Evolutionary conservation across 495 filamentous ascomycete genomes (phyloP).

Genomic region (Penicillium atrosanguineum): DNA sequence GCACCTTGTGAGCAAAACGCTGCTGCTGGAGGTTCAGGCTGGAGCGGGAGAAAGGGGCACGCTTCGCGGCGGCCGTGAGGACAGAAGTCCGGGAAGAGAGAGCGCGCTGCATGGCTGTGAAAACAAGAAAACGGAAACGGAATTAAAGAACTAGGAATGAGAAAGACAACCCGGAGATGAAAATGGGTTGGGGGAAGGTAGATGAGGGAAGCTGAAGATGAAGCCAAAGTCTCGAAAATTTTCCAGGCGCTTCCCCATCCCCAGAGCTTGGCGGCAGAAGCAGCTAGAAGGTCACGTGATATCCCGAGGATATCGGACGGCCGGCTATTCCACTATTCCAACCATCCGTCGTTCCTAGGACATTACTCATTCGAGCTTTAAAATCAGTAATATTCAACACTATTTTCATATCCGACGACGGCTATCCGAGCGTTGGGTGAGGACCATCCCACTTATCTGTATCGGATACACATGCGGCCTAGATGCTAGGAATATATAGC

Average conservation of each 20-base stretch:
- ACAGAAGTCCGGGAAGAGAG: conserved; percentile 66
- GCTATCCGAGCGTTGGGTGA: too few species aligned
- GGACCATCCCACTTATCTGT: too few species aligned
- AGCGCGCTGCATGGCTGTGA: conserved; percentile 68
- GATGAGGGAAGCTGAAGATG: conserved; percentile 33
- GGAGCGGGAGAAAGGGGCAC: conserved; percentile 44
- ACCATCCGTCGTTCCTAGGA: too few species aligned
- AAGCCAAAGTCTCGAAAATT: conserved; percentile 53
- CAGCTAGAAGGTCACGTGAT: conserved; percentile 49
- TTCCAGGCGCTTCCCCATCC: conserved; percentile 46
- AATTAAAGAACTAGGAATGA: conserved; percentile 21
- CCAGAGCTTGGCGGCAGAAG: conserved; percentile 48
- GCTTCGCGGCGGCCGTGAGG: conserved; percentile 65
- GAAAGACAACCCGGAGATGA: conserved; percentile 25
- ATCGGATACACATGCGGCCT: too few species aligned
- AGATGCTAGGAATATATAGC: too few species aligned
- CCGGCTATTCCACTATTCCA: conserved; percentile 10
- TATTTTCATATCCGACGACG: too few species aligned
- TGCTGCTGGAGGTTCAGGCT: conserved; percentile 74
- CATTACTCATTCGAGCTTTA: too few species aligned
- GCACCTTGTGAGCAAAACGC: conserved; percentile 91
- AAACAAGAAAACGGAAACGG: conserved; percentile 24
- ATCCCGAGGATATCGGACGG: conserved; percentile 33
- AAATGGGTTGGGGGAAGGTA: conserved; percentile 24
- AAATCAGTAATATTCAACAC: too few species aligned